Percentiles rank a stretch among this genome's conserved stretches.
Conservation (phyloP, 1,284 basidiomycete genomes). For the Trichosporon ovoides region DNA sequence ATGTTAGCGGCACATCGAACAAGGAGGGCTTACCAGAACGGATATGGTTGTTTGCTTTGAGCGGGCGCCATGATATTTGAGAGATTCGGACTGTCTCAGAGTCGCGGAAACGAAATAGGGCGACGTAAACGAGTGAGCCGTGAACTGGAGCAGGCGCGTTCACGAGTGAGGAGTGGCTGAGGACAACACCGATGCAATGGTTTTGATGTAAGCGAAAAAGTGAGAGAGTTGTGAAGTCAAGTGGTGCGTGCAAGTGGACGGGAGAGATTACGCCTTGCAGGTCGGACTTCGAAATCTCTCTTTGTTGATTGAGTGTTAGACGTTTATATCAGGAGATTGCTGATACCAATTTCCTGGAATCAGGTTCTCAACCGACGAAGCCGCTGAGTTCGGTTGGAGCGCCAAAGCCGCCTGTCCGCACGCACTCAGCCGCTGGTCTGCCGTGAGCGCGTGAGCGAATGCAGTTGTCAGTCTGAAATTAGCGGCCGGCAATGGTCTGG, state of each 20-base stretch:
- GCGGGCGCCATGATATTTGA: neutral
- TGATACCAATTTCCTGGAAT: neutral
- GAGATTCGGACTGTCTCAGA: too few relatives aligned
- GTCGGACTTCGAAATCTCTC: neutral
- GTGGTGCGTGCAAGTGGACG: neutral
- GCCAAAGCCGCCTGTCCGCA: slow-evolving; percentile 1
- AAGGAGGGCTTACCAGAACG: slow-evolving; percentile 18
- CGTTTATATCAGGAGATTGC: slow-evolving; percentile 1
- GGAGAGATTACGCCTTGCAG: neutral
- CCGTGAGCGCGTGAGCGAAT: too few relatives aligned
- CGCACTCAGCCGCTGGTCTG: neutral
- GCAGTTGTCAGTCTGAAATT: neutral
- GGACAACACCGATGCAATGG: too few relatives aligned
- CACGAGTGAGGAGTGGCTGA: too few relatives aligned
- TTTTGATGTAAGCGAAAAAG: too few relatives aligned
- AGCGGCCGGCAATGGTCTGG: neutral
- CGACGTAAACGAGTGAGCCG: too few relatives aligned
- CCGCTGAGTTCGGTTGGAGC: neutral
- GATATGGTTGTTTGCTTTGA: slow-evolving; percentile 16
- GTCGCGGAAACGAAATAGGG: too few relatives aligned
- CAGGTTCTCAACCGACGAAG: neutral
- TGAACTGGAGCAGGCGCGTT: too few relatives aligned
- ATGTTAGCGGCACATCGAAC: neutral
- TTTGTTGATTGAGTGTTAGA: neutral
- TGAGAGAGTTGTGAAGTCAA: neutral